These are phyloP conservation scores for Fusarium dlaminii DNA, from an alignment of 2,329 filamentous ascomycete genomes.

Conservation along the genomic window DNA sequence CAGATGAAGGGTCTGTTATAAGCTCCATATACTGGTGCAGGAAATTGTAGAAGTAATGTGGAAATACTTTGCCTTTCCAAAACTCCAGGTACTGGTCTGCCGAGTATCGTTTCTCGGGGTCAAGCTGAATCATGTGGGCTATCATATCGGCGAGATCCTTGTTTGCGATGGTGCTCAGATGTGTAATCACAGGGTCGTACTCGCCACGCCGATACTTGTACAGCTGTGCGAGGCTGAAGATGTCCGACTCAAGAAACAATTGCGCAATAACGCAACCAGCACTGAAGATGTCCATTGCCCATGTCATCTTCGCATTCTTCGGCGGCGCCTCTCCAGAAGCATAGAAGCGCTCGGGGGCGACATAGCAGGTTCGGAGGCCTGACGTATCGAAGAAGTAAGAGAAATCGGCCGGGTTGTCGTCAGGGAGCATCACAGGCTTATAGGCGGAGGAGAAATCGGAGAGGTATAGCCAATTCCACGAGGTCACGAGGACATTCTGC, in stretches of 20 bases:
- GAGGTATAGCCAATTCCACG: constrained; percentile 99
- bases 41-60: constrained; percentile 96
- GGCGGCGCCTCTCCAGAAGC: constrained; percentile 73
- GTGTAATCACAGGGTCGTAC: constrained; percentile 84
- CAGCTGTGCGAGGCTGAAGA: constrained; percentile 97
- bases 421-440: constrained; percentile 91
- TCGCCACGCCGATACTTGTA: constrained; percentile 94
- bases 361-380: constrained; percentile 89
- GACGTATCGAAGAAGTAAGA: constrained; percentile 98
- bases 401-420: constrained; percentile 97
- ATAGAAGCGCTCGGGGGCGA: constrained; percentile 93
- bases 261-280: constrained; percentile 97
- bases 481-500: constrained; percentile 95
- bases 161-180: constrained; percentile 88
- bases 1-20: constrained; percentile 89
- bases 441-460: constrained; percentile 97
- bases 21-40: constrained; percentile 97
- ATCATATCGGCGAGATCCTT: constrained; percentile 88
- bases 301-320: constrained; percentile 69
- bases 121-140: constrained; percentile 93
- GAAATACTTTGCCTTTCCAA: constrained; percentile 92
- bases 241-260: constrained; percentile 91
- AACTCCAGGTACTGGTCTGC: constrained; percentile 94
- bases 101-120: constrained; percentile 90
- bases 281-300: constrained; percentile 99